Evolutionary conservation across 768 basidiomycete genomes (phyloP), one percentile per base, ranked within the genome.

Genomic region (Hypholoma sublateritium): DNA sequence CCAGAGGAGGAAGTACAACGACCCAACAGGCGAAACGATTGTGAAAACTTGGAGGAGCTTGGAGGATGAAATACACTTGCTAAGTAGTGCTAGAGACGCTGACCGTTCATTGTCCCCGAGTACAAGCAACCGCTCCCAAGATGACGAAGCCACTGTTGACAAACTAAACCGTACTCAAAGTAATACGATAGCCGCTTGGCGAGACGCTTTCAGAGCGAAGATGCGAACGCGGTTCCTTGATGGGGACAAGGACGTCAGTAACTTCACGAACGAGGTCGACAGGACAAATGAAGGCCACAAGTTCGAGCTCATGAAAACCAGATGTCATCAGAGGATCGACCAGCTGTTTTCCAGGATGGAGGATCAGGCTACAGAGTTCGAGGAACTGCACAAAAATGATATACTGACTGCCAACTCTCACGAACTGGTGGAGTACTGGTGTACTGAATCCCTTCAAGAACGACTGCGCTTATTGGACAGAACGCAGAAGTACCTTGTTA

Each of bases 391-490:
- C 22, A 44, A n/a, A 7, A 45, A 19, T 13, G 50, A 51, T n/a
- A 19, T 45, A 0, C 42, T 52, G 28, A 52, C 19, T 5, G 28
- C 50, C 9, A 43, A 57, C 24, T 13, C 50, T 19, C 50, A 51
- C 19, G 44, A 47, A n/a, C 39, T 43, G 24, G 34, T 37, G 17
- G 21, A 9, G 12, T 57, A 57, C 50, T 57, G 56, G 56, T 36
- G 42, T n/a, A 46, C 45, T 13, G 21, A 32, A 34, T 43, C 49
- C 5, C 28, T 57, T 5, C 43, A 46, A 36, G 56, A 57, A 41
- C 42, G 56, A 3, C 41, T 25, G 21, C 56, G 56, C 25, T 21
- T 57, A 25, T 16, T 46, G 44, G 50, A 52, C 19, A 34, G 50
- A 17, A 45, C 28, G 17, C 44, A 57, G 16, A 25, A 25, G 16